Conservation (phyloP, 2,329 filamentous ascomycete species). For the Cytospora chrysosperma region DNA sequence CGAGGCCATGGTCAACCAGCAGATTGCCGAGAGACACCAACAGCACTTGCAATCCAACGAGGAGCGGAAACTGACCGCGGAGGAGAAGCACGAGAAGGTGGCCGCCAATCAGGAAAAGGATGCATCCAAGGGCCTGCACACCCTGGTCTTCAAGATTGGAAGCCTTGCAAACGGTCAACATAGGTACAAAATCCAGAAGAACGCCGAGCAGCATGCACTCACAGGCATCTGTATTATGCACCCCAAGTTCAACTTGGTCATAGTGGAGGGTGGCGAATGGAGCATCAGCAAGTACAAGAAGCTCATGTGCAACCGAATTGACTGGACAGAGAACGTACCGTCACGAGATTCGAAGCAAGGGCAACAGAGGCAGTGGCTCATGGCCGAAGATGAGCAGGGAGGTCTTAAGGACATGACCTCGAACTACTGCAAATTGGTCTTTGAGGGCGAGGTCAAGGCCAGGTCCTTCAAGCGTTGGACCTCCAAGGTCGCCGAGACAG, state of each 20-base stretch:
- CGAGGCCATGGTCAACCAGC: slow-evolving; percentile 86
- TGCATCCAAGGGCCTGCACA: slow-evolving; percentile 78
- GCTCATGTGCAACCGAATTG: slow-evolving; percentile 87
- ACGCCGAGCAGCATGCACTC: slow-evolving; percentile 83
- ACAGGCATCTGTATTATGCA: slow-evolving; percentile 92
- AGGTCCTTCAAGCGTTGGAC: slow-evolving; percentile 85
- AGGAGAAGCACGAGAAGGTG: slow-evolving; percentile 82
- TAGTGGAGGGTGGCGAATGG: slow-evolving; percentile 88
- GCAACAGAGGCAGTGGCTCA: slow-evolving; percentile 71
- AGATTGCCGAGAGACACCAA: slow-evolving; percentile 83
- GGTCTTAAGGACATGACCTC: slow-evolving; percentile 75
- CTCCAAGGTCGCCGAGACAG: slow-evolving; percentile 88
- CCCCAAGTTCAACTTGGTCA: slow-evolving; percentile 81
- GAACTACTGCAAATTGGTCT: slow-evolving; percentile 82
- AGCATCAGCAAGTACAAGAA: slow-evolving; percentile 85
- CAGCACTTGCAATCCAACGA: slow-evolving; percentile 79
- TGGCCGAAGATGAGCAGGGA: slow-evolving; percentile 74
- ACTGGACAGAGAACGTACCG: slow-evolving; percentile 87
- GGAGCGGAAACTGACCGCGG: slow-evolving; percentile 83
- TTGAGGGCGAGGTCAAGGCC: slow-evolving; percentile 84
- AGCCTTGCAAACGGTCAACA: slow-evolving; percentile 91
- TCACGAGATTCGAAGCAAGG: slow-evolving; percentile 63
- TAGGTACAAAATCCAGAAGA: slow-evolving; percentile 88
- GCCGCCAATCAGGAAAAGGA: slow-evolving; percentile 81
- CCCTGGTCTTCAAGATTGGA: slow-evolving; percentile 86